Percentiles rank a stretch among this genome's conserved stretches.
Evolutionary conservation across 345 rosid species (phyloP).

Genomic region (Acer campestre): DNA sequence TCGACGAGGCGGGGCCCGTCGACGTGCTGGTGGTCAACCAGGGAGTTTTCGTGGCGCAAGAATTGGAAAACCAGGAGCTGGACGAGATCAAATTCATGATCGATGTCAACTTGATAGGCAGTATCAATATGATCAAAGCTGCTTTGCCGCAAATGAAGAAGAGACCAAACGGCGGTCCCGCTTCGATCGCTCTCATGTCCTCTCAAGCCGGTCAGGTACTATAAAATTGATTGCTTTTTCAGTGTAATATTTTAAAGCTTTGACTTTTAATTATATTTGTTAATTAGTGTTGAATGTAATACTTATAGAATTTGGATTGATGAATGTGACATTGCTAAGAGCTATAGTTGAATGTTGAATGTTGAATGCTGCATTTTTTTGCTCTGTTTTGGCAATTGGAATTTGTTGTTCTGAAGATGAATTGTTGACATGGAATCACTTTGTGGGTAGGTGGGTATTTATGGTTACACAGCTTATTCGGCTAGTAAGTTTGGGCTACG

Average conservation of each 20-base stretch:
- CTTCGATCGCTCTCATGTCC: slow-evolving; percentile 69
- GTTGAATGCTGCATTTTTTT: not conserved
- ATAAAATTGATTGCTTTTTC: not conserved
- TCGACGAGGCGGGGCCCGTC: slow-evolving; percentile 58
- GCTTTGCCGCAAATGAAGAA: slow-evolving; percentile 75
- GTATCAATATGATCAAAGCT: slow-evolving; percentile 83
- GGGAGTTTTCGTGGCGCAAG: slow-evolving; percentile 67
- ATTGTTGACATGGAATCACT: not conserved
- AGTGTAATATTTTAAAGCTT: not conserved
- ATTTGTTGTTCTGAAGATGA: not conserved
- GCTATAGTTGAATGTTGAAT: not conserved
- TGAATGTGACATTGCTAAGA: not conserved
- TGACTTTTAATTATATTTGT: too few species aligned
- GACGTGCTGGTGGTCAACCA: slow-evolving; percentile 84
- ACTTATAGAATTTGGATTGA: too few species aligned
- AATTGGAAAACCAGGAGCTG: slow-evolving; percentile 58
- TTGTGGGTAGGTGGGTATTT: slow-evolving; percentile 66
- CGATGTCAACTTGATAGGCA: slow-evolving; percentile 82
- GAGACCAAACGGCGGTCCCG: slow-evolving; percentile 52
- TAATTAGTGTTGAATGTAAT: too few species aligned
- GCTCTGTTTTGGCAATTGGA: not conserved
- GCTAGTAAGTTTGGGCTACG: slow-evolving; percentile 86
- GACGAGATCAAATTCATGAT: slow-evolving; percentile 77
- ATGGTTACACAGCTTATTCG: slow-evolving; percentile 87
- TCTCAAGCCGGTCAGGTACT: slow-evolving; percentile 92